Evolutionary conservation across 2,329 filamentous ascomycete genomes (phyloP).

Genomic region (Microsporum ferrugineum): DNA sequence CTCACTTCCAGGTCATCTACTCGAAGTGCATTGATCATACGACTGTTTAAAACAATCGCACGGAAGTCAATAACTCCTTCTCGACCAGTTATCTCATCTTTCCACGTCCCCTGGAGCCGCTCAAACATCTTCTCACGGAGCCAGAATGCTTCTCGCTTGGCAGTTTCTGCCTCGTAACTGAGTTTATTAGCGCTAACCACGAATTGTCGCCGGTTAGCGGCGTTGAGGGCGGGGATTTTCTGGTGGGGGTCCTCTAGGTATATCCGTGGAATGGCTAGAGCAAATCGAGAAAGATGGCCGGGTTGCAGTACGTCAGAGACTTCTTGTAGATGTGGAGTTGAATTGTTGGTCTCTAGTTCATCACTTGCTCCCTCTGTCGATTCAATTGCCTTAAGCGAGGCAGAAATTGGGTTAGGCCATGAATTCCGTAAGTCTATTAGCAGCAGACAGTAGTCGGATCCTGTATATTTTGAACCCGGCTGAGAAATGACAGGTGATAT

Average conservation of each 20-base stretch:
- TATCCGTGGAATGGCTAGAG: conserved; percentile 63
- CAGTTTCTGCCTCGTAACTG: conserved; percentile 65
- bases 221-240: conserved; percentile 67
- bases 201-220: conserved; percentile 77
- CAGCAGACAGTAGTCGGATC: conserved; percentile 61
- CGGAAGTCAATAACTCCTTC: conserved; percentile 64
- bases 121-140: conserved; percentile 73
- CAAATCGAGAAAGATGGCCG: conserved; percentile 57
- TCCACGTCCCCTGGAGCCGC: conserved; percentile 60
- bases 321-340: conserved; percentile 20
- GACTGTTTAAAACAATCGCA: conserved; percentile 57
- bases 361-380: conserved; percentile 10
- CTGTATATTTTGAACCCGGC: conserved; percentile 31
- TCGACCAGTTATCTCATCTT: conserved; percentile 45
- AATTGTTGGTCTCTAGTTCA: conserved; percentile 8
- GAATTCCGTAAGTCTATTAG: conserved; percentile 78
- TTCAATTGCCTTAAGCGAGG: conserved; percentile 46
- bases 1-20: conserved; percentile 64
- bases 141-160: conserved; percentile 78
- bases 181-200: conserved; percentile 73
- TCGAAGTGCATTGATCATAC: conserved; percentile 75
- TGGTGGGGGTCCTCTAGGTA: conserved; percentile 66
- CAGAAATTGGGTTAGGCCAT: conserved; percentile 68
- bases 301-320: conserved; percentile 42
- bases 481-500: conserved; percentile 38